These are phyloP conservation scores for Phytopythium cucurbitacearum DNA, from an alignment of 352 stramenopile genomes.

Conservation along the genomic window DNA sequence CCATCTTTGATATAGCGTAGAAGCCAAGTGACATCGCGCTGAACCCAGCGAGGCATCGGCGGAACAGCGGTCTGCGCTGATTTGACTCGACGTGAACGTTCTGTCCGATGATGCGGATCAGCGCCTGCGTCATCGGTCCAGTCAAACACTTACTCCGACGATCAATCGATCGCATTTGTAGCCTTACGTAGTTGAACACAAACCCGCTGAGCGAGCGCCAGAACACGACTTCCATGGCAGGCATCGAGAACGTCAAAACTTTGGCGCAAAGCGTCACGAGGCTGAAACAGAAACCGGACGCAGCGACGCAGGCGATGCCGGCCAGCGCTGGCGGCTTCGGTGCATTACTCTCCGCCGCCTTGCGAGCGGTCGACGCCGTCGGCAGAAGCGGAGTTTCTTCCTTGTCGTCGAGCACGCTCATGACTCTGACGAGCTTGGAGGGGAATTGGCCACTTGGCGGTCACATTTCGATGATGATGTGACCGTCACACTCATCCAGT, in stretches of 20 bases:
- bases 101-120: conserved; percentile 13
- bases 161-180: background rate
- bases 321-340: conserved; percentile 35
- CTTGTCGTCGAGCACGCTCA: conserved; percentile 8
- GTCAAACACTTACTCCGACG: too few relatives aligned
- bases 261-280: too few relatives aligned
- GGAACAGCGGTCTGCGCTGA: conserved; percentile 41
- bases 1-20: conserved; percentile 69
- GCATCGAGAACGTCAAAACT: too few relatives aligned
- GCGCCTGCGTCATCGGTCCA: too few relatives aligned
- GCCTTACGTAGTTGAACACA: conserved; percentile 32
- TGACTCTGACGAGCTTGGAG: background rate
- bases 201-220: conserved; percentile 59
- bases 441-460: too few relatives aligned
- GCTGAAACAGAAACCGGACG: conserved; percentile 72
- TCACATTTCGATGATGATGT: too few relatives aligned
- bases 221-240: conserved; percentile 72
- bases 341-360: conserved; percentile 4
- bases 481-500: too few relatives aligned
- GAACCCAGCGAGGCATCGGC: conserved; percentile 54
- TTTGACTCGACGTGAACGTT: conserved; percentile 32
- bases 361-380: background rate
- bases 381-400: conserved; percentile 10
- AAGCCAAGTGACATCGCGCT: conserved; percentile 59
- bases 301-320: conserved; percentile 51